Evolutionary conservation across 2,329 filamentous ascomycete species (phyloP), one percentile per base, ranked within the genome.

Genomic region (Dactylellina drechsleri): DNA sequence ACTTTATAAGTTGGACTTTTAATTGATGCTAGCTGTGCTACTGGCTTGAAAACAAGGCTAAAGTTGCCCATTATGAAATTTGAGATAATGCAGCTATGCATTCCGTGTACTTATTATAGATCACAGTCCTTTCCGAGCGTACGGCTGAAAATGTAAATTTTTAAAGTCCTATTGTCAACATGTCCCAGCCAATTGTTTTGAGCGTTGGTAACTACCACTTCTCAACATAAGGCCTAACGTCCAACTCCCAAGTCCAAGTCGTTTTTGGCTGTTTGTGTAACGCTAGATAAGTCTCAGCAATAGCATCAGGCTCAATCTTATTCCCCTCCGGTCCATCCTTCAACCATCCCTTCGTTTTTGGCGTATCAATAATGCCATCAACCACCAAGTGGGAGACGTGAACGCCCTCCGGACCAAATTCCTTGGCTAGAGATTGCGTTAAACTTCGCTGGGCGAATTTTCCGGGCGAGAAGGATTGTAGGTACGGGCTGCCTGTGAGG

Each of bases 261-360:
- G 90, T 92, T 78, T 87, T 86, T 36, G 90, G 91, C 83, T 97
- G 92, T 0, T 89, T 90, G 80, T 96, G 92, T 79, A 96, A 81
- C 80, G 90, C 85, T 92, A 92, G 96, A 80, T 96, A 96, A 10
- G 88, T 87, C 77, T 96, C 92, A 10, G 92, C 92, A 84, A 96
- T 96, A 78, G 90, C 90, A 77, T 92, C 90, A 7, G 92, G 86
- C 76, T 83, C 88, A 74, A 96, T 87, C 84, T 93, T 94, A 12
- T 85, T 87, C 5, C 61, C 68, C 81, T 90, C 88, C 4, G 85
- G 83, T 20, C 84, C 84, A 75, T 86, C 83, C 80, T 86, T 86
- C 66, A 85, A 80, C 82, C 83, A 89, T 43, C 85, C 85, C 81
- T 89, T 90, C 0, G 89, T 91, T 76, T 87, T 84, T 0, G 91